Evolutionary conservation across 441 rosid genomes (phyloP).

Genomic region (Hura crepitans): DNA sequence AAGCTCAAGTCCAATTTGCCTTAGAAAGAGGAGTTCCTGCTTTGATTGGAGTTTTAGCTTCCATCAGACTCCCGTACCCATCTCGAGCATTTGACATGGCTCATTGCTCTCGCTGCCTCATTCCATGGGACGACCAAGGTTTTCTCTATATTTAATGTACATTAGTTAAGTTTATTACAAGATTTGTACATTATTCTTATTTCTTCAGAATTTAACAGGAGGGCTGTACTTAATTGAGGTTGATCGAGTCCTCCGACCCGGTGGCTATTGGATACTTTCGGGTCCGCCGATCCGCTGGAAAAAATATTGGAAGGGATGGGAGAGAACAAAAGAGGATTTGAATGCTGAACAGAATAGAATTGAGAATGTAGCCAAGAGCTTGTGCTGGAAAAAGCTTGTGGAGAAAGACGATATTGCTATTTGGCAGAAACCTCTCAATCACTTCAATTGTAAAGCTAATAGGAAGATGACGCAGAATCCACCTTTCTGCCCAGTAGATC

Average conservation of each 20-base stretch:
- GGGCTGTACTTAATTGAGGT: slow-evolving; percentile 77
- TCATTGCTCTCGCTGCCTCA: slow-evolving; percentile 91
- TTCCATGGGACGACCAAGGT: slow-evolving; percentile 72
- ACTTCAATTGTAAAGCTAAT: slow-evolving; percentile 39
- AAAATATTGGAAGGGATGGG: slow-evolving; percentile 67
- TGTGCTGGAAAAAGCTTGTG: slow-evolving; percentile 63
- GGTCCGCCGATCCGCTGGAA: slow-evolving; percentile 82
- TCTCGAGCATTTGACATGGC: slow-evolving; percentile 88
- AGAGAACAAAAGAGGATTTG: slow-evolving; percentile 56
- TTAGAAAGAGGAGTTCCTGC: slow-evolving; percentile 93
- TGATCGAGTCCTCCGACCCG: slow-evolving; percentile 75
- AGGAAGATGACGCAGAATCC: slow-evolving; percentile 31
- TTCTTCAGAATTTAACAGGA: slow-evolving; percentile 27
- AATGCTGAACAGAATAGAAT: slow-evolving; percentile 58
- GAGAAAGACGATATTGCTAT: slow-evolving; percentile 72
- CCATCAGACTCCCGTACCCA: slow-evolving; percentile 85
- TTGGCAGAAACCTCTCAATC: slow-evolving; percentile 74
- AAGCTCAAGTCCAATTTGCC: slow-evolving; percentile 88
- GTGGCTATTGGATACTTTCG: slow-evolving; percentile 84
- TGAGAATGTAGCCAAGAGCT: slow-evolving; percentile 54
- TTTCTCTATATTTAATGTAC: not conserved
- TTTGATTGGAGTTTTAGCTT: slow-evolving; percentile 66
- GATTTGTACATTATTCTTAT: not conserved
- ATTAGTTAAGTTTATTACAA: not conserved
- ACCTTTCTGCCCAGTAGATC: slow-evolving; percentile 35